phyloP scores from a whole-genome alignment of 2,329 filamentous ascomycete species.

The Claviceps humidiphila region DNA sequence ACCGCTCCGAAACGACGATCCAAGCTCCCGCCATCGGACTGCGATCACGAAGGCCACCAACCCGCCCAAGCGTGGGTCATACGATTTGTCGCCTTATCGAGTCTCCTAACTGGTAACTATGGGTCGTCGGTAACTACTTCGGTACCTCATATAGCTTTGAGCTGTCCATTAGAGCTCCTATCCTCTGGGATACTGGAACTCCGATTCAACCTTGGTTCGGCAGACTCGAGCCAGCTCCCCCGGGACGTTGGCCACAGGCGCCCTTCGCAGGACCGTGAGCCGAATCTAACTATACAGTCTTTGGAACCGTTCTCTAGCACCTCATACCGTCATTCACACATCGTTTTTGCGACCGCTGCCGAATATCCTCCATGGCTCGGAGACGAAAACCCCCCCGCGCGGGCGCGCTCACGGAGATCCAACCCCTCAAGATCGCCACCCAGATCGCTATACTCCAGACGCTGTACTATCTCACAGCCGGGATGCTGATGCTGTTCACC shows the following conservation, averaged over 20 bases:
- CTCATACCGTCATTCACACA: not conserved
- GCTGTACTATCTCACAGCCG: conserved; percentile 39
- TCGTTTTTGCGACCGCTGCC: not conserved
- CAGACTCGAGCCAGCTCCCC: too few relatives aligned
- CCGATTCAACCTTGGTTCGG: too few relatives aligned
- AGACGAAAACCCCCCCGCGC: conserved; percentile 44
- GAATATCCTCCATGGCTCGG: conserved; percentile 33
- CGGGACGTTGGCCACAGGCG: too few relatives aligned
- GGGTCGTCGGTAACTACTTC: too few relatives aligned
- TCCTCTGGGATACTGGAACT: too few relatives aligned
- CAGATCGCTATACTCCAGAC: conserved; percentile 46
- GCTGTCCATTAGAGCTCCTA: too few relatives aligned
- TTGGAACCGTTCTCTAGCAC: not conserved
- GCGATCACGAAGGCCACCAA: not conserved
- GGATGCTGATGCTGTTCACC: conserved; percentile 44
- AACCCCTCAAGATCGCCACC: conserved; percentile 43
- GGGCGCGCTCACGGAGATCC: conserved; percentile 48
- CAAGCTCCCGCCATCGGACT: not conserved
- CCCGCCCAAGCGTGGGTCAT: not conserved
- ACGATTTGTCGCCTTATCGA: too few relatives aligned
- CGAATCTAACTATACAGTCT: too few relatives aligned
- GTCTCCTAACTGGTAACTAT: too few relatives aligned
- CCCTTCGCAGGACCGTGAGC: too few relatives aligned
- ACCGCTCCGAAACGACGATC: not conserved
- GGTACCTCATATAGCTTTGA: too few relatives aligned